A percentile compares a stretch with the other conserved stretches of the same genome.
Evolutionary conservation across 2,329 filamentous ascomycete species (phyloP).

Genomic region (Didymella glomerata): DNA sequence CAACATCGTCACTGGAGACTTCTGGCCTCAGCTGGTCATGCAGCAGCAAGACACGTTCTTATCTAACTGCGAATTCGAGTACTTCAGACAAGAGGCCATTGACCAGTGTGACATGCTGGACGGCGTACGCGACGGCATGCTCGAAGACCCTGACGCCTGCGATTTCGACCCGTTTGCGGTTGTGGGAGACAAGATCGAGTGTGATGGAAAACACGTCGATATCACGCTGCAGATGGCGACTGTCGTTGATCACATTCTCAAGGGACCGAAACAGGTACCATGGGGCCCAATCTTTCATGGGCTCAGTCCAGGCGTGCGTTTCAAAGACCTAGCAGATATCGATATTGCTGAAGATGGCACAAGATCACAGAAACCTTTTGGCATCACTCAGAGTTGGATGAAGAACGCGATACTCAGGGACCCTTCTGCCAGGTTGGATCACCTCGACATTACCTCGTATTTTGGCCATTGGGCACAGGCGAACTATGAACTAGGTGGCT

Average conservation of each 20-base stretch:
- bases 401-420: constrained; percentile 29
- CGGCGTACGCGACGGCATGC: constrained; percentile 45
- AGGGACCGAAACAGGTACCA: constrained; percentile 29
- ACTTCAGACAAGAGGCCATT: constrained; percentile 32
- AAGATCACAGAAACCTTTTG: constrained; percentile 29
- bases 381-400: constrained; percentile 31
- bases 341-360: constrained; percentile 25
- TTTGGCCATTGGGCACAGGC: constrained; percentile 31
- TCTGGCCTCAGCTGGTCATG: constrained; percentile 44
- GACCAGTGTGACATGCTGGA: constrained; percentile 41
- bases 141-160: constrained; percentile 39
- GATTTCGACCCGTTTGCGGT: constrained; percentile 31
- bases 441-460: constrained; percentile 27
- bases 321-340: constrained; percentile 26
- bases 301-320: constrained; percentile 23
- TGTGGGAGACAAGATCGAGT: constrained; percentile 30
- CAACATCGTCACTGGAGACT: constrained; percentile 29
- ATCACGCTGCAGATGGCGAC: constrained; percentile 35
- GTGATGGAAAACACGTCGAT: constrained; percentile 28
- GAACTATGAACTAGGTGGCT: constrained; percentile 31
- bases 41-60: constrained; percentile 32
- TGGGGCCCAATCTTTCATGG: constrained; percentile 25
- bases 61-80: constrained; percentile 41
- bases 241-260: constrained; percentile 27
- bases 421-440: constrained; percentile 23